These are phyloP conservation scores for Dactylellina leptospora DNA, from an alignment of 2,329 filamentous ascomycete genomes.

Conservation along the genomic window DNA sequence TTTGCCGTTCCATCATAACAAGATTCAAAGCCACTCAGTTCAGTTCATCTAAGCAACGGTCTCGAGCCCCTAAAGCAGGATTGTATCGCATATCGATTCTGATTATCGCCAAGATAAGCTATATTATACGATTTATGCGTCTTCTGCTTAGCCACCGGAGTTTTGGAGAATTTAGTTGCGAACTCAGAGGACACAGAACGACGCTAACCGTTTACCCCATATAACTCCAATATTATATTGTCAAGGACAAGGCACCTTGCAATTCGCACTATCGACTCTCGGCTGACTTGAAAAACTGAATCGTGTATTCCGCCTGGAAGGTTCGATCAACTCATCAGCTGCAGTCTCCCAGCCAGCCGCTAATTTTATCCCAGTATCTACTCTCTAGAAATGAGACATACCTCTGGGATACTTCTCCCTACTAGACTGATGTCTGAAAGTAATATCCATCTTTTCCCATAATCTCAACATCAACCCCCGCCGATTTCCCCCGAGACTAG, in stretches of 20 bases:
- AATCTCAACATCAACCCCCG: conserved; percentile 12
- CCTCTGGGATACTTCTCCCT: no score
- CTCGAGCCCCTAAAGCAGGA: not conserved
- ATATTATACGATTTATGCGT: conserved; percentile 29
- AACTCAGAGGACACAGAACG: not conserved
- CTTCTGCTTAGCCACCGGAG: conserved; percentile 28
- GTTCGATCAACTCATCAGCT: conserved; percentile 19
- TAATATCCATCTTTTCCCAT: no score
- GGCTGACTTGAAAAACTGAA: conserved; percentile 20
- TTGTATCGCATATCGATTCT: not conserved
- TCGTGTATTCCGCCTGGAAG: conserved; percentile 20
- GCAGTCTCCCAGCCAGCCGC: conserved; percentile 6
- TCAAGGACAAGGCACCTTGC: conserved; percentile 28
- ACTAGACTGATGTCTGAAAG: no score
- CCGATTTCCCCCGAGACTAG: conserved; percentile 15
- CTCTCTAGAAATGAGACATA: no score
- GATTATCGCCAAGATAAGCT: conserved; percentile 38
- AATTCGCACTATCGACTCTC: conserved; percentile 12
- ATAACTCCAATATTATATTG: conserved; percentile 38
- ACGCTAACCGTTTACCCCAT: conserved; percentile 40
- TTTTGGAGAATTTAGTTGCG: conserved; percentile 17
- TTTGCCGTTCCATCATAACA: not conserved
- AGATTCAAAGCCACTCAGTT: not conserved
- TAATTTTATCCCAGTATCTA: not conserved
- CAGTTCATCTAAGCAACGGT: not conserved